Conservation (phyloP, 306 rosid genomes). For the Chamaecrista fasciculata region DNA sequence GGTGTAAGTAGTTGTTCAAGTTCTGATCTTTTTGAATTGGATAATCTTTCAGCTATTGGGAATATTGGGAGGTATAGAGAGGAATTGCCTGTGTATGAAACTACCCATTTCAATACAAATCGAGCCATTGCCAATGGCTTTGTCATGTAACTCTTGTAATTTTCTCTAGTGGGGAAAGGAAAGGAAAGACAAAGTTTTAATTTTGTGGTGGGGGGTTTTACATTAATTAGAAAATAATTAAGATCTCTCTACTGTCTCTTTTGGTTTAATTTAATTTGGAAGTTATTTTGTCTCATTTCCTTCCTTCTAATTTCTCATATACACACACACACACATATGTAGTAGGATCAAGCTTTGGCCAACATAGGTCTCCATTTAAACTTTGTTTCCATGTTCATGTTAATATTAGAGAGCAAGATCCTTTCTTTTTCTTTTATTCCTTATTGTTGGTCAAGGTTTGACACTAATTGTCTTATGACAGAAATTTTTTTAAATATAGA, state of each 20-base stretch:
- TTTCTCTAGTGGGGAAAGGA: neutral
- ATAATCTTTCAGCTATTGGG: conserved; percentile 79
- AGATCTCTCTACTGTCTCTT: conserved; percentile 50
- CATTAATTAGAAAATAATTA: conserved; percentile 40
- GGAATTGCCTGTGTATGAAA: conserved; percentile 94
- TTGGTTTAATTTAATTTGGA: conserved; percentile 9
- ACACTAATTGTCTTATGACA: too few relatives aligned
- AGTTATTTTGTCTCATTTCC: conserved; percentile 22
- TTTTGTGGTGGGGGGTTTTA: conserved; percentile 40
- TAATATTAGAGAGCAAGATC: too few relatives aligned
- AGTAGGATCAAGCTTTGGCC: too few relatives aligned
- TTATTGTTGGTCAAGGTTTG: neutral
- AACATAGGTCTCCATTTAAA: neutral
- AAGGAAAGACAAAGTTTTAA: neutral
- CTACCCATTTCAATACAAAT: conserved; percentile 77
- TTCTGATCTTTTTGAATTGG: conserved; percentile 97
- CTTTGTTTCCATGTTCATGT: too few relatives aligned
- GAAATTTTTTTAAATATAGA: too few relatives aligned
- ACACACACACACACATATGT: too few relatives aligned
- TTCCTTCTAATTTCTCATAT: neutral
- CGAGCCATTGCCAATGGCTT: conserved; percentile 85
- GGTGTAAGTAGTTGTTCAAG: conserved; percentile 79
- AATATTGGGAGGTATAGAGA: conserved; percentile 75
- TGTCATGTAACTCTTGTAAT: conserved; percentile 58
- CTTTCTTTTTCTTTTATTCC: too few relatives aligned